These are phyloP conservation scores for Pouteria campechiana DNA, from an alignment of 179 eudicot genomes.

Conservation along the genomic window DNA sequence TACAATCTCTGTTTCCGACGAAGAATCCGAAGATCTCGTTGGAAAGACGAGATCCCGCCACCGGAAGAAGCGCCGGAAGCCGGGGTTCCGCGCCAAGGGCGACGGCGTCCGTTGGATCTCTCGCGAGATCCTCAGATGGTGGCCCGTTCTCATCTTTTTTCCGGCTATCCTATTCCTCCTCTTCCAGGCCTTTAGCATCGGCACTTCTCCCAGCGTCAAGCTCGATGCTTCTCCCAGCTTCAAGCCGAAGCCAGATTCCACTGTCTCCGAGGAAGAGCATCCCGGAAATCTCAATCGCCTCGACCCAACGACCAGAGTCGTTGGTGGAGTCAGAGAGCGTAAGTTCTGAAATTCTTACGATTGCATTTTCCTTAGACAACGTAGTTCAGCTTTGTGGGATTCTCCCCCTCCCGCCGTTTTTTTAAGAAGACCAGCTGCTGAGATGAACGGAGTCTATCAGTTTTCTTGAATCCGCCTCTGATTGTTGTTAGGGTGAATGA, in stretches of 20 bases:
- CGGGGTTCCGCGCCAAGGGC: constrained; percentile 19
- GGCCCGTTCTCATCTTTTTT: constrained; percentile 54
- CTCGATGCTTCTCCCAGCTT: not conserved
- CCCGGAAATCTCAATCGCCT: constrained; percentile 47
- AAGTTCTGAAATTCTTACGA: no score
- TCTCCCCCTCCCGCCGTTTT: not conserved
- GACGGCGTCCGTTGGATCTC: constrained; percentile 30
- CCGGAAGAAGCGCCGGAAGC: constrained; percentile 59
- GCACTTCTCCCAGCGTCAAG: constrained; percentile 10
- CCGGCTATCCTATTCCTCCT: constrained; percentile 39
- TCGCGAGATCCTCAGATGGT: constrained; percentile 47
- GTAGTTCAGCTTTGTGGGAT: not conserved
- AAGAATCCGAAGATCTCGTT: constrained; percentile 42
- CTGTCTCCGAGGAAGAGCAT: constrained; percentile 10
- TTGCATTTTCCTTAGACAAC: not conserved
- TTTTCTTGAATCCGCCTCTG: no score
- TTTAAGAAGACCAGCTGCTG: no score
- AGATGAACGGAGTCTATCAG: no score
- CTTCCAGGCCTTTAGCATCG: constrained; percentile 57
- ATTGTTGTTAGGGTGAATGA: no score
- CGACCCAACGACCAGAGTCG: constrained; percentile 44
- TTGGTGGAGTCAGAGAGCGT: constrained; percentile 74
- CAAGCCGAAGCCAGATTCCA: constrained; percentile 3
- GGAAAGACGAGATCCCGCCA: constrained; percentile 17
- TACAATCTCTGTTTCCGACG: constrained; percentile 53